Percentiles rank a stretch among this genome's conserved stretches.
Conservation (phyloP, 2,329 filamentous ascomycete genomes). For the Colletotrichum sp. region DNA sequence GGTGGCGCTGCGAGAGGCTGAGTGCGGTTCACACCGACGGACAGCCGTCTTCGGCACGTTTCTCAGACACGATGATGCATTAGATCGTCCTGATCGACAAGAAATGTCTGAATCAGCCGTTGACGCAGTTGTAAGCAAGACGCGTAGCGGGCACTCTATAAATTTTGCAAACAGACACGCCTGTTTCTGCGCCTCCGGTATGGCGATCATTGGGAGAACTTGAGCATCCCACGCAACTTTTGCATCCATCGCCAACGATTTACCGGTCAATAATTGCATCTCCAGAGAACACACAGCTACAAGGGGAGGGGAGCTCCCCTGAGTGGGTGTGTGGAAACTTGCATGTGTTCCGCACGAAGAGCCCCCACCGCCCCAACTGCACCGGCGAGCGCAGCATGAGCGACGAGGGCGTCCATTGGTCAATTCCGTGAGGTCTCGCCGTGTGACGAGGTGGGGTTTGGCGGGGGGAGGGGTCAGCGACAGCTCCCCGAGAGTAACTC, state of each 20-base stretch:
- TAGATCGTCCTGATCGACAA: not conserved
- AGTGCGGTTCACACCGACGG: not conserved
- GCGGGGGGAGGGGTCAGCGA: not conserved
- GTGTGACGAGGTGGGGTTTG: slow-evolving; percentile 8
- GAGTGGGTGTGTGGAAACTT: not conserved
- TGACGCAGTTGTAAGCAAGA: not conserved
- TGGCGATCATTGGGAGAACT: not conserved
- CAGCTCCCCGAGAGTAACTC: not conserved
- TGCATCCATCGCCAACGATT: not conserved
- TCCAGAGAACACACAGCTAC: not conserved
- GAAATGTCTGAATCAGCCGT: not conserved
- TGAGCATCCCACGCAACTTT: not conserved
- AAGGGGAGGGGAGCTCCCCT: not conserved
- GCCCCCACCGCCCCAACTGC: not conserved
- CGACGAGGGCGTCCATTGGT: not conserved
- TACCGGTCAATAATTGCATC: not conserved
- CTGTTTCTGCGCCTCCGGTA: not conserved
- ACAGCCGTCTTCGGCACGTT: not conserved
- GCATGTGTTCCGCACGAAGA: not conserved
- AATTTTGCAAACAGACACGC: not conserved
- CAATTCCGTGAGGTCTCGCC: slow-evolving; percentile 1
- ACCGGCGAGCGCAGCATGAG: not conserved
- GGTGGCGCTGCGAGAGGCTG: not conserved
- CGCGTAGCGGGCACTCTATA: not conserved
- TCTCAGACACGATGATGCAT: not conserved